Conservation (phyloP, 352 stramenopile genomes). For the Phytophthora boehmeriae region DNA sequence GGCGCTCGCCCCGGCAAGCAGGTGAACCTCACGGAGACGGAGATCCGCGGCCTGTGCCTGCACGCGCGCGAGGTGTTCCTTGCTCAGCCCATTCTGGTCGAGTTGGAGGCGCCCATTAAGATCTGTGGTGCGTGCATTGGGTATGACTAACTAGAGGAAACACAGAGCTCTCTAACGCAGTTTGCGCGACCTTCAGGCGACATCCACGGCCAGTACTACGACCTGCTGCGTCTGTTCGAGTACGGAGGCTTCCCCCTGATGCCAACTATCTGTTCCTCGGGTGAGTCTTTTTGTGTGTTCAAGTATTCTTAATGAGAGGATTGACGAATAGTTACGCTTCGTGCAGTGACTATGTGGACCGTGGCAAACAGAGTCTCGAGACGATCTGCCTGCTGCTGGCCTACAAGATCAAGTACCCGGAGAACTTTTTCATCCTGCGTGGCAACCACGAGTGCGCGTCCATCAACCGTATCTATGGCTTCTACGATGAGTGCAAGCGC, state of each 20-base stretch:
- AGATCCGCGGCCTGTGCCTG: conserved; percentile 98
- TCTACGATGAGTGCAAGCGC: conserved; percentile 99
- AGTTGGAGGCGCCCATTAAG: conserved; percentile 99
- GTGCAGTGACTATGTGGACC: conserved; percentile 94
- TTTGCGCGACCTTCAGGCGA: conserved; percentile 73
- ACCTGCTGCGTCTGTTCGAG: conserved; percentile 97
- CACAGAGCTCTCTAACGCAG: conserved; percentile 13
- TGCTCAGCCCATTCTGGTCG: conserved; percentile 97
- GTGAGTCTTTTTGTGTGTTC: too few species aligned
- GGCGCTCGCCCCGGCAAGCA: conserved; percentile 87
- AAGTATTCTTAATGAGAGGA: too few species aligned
- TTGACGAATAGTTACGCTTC: too few species aligned
- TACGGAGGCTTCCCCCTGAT: conserved; percentile 91
- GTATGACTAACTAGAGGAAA: not conserved
- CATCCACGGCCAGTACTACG: conserved; percentile 98
- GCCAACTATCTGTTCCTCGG: conserved; percentile 71
- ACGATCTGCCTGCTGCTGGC: conserved; percentile 97
- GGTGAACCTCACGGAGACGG: conserved; percentile 95
- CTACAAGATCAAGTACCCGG: conserved; percentile 99
- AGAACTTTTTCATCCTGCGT: conserved; percentile 97
- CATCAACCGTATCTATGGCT: conserved; percentile 99
- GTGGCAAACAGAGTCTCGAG: conserved; percentile 97
- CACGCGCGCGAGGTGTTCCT: conserved; percentile 98
- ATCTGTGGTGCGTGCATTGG: conserved; percentile 87
- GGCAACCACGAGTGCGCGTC: conserved; percentile 99